Evolutionary conservation across 2,329 filamentous ascomycete genomes (phyloP).

Genomic region (Aspergillus jensenii): DNA sequence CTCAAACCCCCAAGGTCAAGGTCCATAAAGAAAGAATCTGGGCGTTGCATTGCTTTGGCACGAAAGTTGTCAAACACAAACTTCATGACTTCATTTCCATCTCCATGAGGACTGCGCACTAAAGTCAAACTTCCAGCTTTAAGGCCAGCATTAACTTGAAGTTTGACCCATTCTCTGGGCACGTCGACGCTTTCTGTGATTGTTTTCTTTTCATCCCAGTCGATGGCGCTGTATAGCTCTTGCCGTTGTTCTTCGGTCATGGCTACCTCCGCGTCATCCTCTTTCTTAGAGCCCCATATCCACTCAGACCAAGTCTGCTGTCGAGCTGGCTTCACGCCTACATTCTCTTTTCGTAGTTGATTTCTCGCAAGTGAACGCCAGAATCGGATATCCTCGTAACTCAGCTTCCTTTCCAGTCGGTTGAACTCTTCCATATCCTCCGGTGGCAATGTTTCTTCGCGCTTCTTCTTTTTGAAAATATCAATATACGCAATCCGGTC

Average conservation of each 20-base stretch:
- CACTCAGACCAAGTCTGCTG: conserved; percentile 89
- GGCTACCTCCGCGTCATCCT: conserved; percentile 73
- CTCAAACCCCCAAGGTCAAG: conserved; percentile 88
- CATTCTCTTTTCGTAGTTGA: conserved; percentile 91
- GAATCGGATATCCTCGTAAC: conserved; percentile 94
- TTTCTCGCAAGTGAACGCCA: conserved; percentile 94
- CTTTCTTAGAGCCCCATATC: conserved; percentile 81
- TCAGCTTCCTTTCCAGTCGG: conserved; percentile 79
- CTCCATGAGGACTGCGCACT: conserved; percentile 78
- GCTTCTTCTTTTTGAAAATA: conserved; percentile 91
- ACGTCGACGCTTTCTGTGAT: conserved; percentile 84
- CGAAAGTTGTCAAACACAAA: conserved; percentile 94
- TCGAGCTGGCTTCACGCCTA: conserved; percentile 68
- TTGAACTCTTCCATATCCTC: conserved; percentile 72
- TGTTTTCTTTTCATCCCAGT: conserved; percentile 95
- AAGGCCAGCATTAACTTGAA: conserved; percentile 90
- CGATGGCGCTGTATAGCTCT: conserved; percentile 94
- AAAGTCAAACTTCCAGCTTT: conserved; percentile 95
- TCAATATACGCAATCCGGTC: conserved; percentile 86
- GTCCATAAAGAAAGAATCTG: conserved; percentile 86
- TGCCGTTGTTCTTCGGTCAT: conserved; percentile 96
- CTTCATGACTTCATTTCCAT: conserved; percentile 77
- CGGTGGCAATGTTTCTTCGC: conserved; percentile 65
- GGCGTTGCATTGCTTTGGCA: conserved; percentile 83
- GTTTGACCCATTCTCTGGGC: conserved; percentile 86